Conservation (phyloP, 192 early-diverging fungal species). For the Coemansia sp. region DNA sequence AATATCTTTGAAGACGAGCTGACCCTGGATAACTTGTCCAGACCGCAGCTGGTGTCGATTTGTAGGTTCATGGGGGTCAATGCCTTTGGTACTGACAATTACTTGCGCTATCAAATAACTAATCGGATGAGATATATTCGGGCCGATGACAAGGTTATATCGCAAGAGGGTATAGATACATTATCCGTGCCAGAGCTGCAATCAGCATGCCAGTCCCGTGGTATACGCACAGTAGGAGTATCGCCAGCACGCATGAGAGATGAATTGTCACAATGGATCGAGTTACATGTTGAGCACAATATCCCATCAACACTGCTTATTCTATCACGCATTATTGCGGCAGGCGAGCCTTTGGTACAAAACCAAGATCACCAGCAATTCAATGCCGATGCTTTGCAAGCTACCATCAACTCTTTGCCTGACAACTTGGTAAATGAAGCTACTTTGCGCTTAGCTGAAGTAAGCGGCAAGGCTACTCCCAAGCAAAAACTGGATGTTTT, state of each 20-base stretch:
- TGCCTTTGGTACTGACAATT: slow-evolving; percentile 97
- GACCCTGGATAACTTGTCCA: slow-evolving; percentile 87
- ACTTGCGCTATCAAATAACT: slow-evolving; percentile 88
- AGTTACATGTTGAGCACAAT: slow-evolving; percentile 87
- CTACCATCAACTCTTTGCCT: slow-evolving; percentile 86
- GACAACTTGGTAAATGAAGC: slow-evolving; percentile 88
- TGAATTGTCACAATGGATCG: slow-evolving; percentile 91
- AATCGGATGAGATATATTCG: slow-evolving; percentile 81
- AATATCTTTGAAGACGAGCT: slow-evolving; percentile 91
- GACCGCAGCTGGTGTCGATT: slow-evolving; percentile 94
- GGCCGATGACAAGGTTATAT: slow-evolving; percentile 86
- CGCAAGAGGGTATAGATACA: slow-evolving; percentile 80
- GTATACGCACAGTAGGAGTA: slow-evolving; percentile 83
- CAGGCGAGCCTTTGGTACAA: slow-evolving; percentile 67
- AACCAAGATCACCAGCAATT: slow-evolving; percentile 74
- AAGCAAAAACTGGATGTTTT: slow-evolving; percentile 92
- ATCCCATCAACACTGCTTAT: slow-evolving; percentile 89
- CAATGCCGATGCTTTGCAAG: slow-evolving; percentile 83
- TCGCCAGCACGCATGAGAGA: slow-evolving; percentile 84
- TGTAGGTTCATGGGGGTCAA: slow-evolving; percentile 93
- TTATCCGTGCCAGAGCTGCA: slow-evolving; percentile 87
- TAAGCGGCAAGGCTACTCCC: slow-evolving; percentile 83
- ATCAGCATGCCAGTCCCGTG: slow-evolving; percentile 81
- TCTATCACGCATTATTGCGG: slow-evolving; percentile 81
- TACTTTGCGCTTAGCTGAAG: slow-evolving; percentile 80